phyloP scores from a whole-genome alignment of 345 rosid genomes.

The Melaleuca alternifolia region DNA sequence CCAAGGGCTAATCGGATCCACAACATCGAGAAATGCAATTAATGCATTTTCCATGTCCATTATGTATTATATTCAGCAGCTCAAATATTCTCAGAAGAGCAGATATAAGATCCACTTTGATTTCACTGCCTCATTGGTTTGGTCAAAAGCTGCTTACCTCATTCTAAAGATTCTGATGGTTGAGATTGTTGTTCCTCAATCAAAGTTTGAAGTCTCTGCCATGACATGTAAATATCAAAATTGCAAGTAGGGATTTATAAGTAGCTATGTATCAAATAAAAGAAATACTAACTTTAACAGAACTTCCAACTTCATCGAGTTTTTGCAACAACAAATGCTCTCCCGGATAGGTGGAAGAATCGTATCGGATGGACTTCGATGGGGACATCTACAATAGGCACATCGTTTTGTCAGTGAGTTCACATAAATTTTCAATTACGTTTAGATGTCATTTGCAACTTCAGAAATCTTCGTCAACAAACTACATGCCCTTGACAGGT shows the following conservation, averaged over 20 bases:
- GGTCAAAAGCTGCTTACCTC: conserved; percentile 9
- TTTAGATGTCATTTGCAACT: not conserved
- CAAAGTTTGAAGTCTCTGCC: conserved; percentile 56
- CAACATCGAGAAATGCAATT: not conserved
- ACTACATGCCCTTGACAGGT: not conserved
- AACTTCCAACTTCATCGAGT: conserved; percentile 53
- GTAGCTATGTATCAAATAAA: not conserved
- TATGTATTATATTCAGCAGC: not conserved
- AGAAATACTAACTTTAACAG: conserved; percentile 37
- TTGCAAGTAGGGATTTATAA: not conserved
- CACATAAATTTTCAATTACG: not conserved
- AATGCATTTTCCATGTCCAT: not conserved
- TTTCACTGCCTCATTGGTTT: not conserved
- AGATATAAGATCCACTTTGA: not conserved
- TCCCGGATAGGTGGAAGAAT: conserved; percentile 18
- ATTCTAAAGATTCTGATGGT: conserved; percentile 19
- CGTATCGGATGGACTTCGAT: conserved; percentile 22
- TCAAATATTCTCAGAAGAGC: not conserved
- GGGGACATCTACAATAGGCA: conserved; percentile 35
- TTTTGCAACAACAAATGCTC: conserved; percentile 40
- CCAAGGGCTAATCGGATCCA: not conserved
- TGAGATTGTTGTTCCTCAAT: conserved; percentile 37
- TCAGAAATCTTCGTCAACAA: not conserved
- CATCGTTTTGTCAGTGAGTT: not conserved
- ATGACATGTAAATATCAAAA: not conserved